These are phyloP conservation scores for Hortaea werneckii DNA, from an alignment of 2,329 filamentous ascomycete genomes.

Conservation along the genomic window DNA sequence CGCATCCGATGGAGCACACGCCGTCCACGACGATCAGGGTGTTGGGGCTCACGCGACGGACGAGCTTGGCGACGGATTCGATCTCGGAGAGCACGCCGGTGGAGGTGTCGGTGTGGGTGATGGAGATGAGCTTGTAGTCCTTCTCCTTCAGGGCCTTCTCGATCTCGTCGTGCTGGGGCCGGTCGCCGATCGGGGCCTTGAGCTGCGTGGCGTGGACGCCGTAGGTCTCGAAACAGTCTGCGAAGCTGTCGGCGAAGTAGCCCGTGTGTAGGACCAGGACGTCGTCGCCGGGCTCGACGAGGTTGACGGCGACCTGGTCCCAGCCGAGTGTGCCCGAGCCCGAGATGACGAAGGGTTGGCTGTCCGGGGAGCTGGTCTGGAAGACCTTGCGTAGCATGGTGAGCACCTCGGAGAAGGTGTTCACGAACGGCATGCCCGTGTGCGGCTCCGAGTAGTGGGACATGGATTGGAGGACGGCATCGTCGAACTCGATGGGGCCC, in stretches of 20 bases:
- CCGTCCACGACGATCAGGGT: constrained; percentile 90
- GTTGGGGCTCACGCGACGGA: constrained; percentile 77
- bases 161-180: constrained; percentile 76
- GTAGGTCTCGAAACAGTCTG: constrained; percentile 83
- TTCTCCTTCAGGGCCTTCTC: constrained; percentile 82
- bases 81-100: constrained; percentile 92
- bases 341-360: constrained; percentile 87
- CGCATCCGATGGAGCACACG: constrained; percentile 91
- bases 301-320: constrained; percentile 91
- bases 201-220: constrained; percentile 83
- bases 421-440: constrained; percentile 79
- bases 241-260: constrained; percentile 94
- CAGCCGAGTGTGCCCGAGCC: constrained; percentile 93
- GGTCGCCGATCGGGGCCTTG: constrained; percentile 76
- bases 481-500: constrained; percentile 95
- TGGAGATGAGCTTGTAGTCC: constrained; percentile 86
- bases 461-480: constrained; percentile 92
- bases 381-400: constrained; percentile 85
- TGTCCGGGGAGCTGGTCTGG: constrained; percentile 69
- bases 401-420: constrained; percentile 81
- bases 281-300: constrained; percentile 80
- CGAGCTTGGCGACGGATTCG: constrained; percentile 69
- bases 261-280: constrained; percentile 89
- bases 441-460: constrained; percentile 94
- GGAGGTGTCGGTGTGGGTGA: constrained; percentile 95